Base-by-base conservation (phyloP, 83 land plant species). In the Thuja plicata region DNA sequence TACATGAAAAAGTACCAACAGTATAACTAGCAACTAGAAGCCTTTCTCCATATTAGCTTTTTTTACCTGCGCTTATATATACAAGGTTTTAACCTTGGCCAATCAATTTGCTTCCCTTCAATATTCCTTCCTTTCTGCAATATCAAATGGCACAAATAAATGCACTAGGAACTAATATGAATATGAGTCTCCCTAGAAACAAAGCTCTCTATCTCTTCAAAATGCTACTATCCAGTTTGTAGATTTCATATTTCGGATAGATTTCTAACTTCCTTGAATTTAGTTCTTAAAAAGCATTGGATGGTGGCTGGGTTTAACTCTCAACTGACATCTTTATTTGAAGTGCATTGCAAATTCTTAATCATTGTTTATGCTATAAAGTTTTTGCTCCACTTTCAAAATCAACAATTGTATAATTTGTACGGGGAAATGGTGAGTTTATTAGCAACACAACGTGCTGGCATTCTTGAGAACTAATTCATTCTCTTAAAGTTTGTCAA, bases 31-130 rank as follows among this genome's bases (percentile, higher is more conserved):
- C 86, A 32, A 37, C 19, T 84, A 84, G 5, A 84, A 4, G 34
- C 32, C 38, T 4, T 15, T 52, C 34, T 50, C 62, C 12, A 30
- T 52, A 84, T 27, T 19, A 46, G 54, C 38, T 50, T 19, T 17
- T 84, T 88, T 96, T 88, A 95, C 8, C 96, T 92, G 27, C 95
- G 94, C 89, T 97, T 97, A 91, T 97, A 97, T 48, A 97, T 48
- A 90, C 98, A 97, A 40, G 97, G 95, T 89, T 97, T 97, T 88
- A 97, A 73, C 88, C 92, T 92, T 77, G 98, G 98, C 97, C 98
- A 97, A 13, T 89, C 90, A 87, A 95, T 93, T 38, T 89, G 81
- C 90, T 91, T 93, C 88, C 37, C 84, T 87, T 54, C 88, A 11
- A 88, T 62, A 41, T 30, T 89, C 87, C 88, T 87, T 91, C 86